A percentile compares a stretch with the other conserved stretches of the same genome.
phyloP scores from a whole-genome alignment of 768 basidiomycete species.

The Russula sp. region DNA sequence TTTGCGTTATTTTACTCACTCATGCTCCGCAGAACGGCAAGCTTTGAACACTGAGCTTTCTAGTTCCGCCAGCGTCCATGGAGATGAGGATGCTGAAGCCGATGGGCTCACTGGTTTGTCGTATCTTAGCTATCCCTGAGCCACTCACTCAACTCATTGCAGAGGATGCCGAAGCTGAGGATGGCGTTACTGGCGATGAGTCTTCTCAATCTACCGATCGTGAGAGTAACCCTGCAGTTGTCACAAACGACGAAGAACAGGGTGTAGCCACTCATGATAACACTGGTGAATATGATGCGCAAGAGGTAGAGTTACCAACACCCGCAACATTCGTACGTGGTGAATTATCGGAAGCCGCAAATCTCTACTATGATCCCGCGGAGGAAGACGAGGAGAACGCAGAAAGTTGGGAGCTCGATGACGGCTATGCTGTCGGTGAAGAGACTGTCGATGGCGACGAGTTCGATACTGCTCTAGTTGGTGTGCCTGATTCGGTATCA shows the following conservation, averaged over 20 bases:
- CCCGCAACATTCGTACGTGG: background rate
- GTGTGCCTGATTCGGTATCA: conserved; percentile 11
- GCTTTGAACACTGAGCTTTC: background rate
- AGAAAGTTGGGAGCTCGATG: conserved; percentile 18
- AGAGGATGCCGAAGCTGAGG: conserved; percentile 12
- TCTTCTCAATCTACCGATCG: background rate
- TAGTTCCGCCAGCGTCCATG: background rate
- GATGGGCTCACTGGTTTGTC: conserved; percentile 12
- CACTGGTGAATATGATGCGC: background rate
- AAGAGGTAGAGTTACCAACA: background rate
- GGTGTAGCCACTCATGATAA: background rate
- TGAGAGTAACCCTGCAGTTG: background rate
- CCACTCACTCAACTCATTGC: background rate
- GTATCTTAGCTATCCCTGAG: background rate
- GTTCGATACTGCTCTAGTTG: conserved; percentile 1
- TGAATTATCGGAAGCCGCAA: background rate
- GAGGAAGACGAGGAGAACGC: conserved; percentile 11
- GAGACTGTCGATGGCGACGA: conserved; percentile 9
- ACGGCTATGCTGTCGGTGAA: conserved; percentile 10
- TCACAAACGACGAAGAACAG: background rate
- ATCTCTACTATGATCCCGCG: background rate
- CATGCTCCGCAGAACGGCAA: background rate
- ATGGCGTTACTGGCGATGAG: conserved; percentile 1
- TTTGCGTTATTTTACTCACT: background rate
- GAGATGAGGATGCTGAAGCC: background rate